Base-by-base conservation (phyloP, 192 early-diverging fungal genomes). In the Coemansia sp. region DNA sequence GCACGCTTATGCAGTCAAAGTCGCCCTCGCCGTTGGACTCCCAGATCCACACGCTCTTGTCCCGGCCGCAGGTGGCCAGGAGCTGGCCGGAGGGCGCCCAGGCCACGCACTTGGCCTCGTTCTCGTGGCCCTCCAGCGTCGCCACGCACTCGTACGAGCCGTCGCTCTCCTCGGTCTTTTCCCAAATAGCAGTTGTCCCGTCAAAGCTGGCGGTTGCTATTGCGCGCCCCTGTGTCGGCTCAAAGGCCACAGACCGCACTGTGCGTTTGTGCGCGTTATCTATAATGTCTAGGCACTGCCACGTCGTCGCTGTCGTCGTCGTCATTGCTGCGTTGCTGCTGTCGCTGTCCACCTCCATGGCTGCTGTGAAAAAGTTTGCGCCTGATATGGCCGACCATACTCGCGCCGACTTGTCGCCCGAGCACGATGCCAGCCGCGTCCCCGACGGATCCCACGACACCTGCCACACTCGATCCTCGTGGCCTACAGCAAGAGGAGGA, bases 41-140 rank as follows among this genome's bases (percentile, higher is more conserved):
- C 97, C 97, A 99, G 65, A 99, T 94, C 97, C 97, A 99, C 32
- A 99, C 95, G 80, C 92, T 95, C 76, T 97, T 98, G 82, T 99
- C 97, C 32, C 97, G 83, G 27, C 92, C 91, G 68, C 97, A 98
- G 5, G 97, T 99, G 11, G 97, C 93, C 39, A 99, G 74, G 24
- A 99, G 83, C 4, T 89, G 76, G 11, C 94, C 96, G 1, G 88
- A 86, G 25, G 87, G 74, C 11, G 91, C 90, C 95, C 95, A 99
- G 11, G 92, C 84, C 37, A 98, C 93, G 37, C 88, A 86, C 78
- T 99, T 99, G 40, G 94, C 94, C 79, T 99, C 97, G 78, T 98
- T 98, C 82, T 99, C 97, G 76, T 99, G 97, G 39, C 97, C 97
- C 73, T 99, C 97, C 43, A 99, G 74, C 14, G 94, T 96, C 1